Evolutionary conservation across 306 rosid genomes (phyloP).

Genomic region (Citrullus mucosospermus): DNA sequence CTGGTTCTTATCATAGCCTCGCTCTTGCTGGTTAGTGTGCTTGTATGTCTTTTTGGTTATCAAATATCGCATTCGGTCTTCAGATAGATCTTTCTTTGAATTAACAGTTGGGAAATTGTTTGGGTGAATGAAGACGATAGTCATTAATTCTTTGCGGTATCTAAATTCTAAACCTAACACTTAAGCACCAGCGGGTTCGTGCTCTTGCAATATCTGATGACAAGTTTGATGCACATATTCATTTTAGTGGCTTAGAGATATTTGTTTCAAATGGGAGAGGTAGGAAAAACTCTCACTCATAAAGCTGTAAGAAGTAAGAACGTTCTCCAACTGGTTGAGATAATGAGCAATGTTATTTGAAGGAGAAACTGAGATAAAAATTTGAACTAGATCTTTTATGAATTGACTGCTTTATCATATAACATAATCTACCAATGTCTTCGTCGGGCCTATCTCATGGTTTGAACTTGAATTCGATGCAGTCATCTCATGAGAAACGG

Average conservation of each 20-base stretch:
- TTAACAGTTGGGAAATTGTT: not conserved
- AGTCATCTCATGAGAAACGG: too few relatives aligned
- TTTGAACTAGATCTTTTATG: not conserved
- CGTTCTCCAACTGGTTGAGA: not conserved
- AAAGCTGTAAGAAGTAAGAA: not conserved
- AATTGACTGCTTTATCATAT: not conserved
- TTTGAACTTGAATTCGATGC: too few relatives aligned
- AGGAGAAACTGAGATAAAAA: not conserved
- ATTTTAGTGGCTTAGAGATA: not conserved
- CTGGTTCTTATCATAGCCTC: conserved; percentile 88
- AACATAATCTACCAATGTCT: too few relatives aligned
- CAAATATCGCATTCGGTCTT: not conserved
- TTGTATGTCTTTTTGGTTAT: not conserved
- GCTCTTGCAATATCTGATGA: not conserved
- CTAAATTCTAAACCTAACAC: not conserved
- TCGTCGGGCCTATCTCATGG: too few relatives aligned
- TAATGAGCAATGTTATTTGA: not conserved
- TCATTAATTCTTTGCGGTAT: not conserved
- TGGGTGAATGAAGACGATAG: not conserved
- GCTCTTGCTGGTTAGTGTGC: conserved; percentile 61
- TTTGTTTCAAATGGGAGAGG: not conserved
- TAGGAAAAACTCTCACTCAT: not conserved
- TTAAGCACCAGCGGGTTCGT: not conserved
- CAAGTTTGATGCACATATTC: not conserved
- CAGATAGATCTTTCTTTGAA: not conserved